These are phyloP conservation scores for Ogataea saltuana DNA, from an alignment of 805 yeast species.

Conservation along the genomic window DNA sequence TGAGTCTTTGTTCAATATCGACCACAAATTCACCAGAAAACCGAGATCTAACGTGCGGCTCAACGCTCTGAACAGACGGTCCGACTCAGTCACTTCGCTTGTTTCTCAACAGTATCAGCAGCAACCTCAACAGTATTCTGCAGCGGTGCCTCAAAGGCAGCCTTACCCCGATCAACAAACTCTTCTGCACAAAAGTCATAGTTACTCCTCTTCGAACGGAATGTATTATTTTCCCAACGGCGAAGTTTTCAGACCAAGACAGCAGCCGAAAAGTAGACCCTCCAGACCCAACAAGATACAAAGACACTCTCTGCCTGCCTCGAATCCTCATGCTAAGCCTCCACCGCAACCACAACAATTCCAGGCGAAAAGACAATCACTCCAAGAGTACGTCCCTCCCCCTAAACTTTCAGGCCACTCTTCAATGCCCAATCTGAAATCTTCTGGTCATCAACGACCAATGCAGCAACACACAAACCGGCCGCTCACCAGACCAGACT, in stretches of 20 bases:
- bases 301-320: constrained; percentile 9
- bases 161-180: constrained; percentile 1
- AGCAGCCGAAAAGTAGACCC: constrained; percentile 40
- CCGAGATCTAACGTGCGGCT: constrained; percentile 32
- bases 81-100: constrained; percentile 22
- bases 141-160: background rate
- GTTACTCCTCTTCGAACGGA: constrained; percentile 8
- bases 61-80: constrained; percentile 15
- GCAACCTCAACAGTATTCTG: constrained; percentile 4
- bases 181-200: background rate
- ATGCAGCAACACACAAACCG: too few relatives aligned
- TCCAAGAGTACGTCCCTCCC: background rate
- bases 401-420: constrained; percentile 3
- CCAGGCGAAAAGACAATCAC: background rate
- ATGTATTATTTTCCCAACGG: constrained; percentile 51
- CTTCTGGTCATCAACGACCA: background rate
- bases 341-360: background rate
- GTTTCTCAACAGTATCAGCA: constrained; percentile 7
- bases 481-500: too few relatives aligned
- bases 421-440: constrained; percentile 20
- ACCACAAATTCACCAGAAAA: constrained; percentile 41
- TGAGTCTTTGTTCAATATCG: constrained; percentile 40
- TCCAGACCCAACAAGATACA: constrained; percentile 37
- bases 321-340: too few relatives aligned
- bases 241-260: constrained; percentile 51